Conservation (phyloP, 805 yeast species). For the Schwanniomyces yamadae region DNA sequence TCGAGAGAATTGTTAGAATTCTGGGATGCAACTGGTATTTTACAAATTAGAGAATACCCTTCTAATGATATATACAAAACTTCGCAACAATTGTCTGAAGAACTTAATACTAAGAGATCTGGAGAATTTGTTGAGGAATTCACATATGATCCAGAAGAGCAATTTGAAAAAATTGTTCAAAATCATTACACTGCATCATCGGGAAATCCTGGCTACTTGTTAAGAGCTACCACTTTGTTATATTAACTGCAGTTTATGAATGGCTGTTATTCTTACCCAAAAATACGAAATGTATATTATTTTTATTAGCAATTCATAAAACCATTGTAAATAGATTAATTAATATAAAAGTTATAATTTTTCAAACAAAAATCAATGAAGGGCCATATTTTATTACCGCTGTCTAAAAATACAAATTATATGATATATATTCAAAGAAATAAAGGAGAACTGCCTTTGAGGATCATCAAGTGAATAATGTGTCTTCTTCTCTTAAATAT, state of each 20-base stretch:
- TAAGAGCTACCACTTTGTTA: conserved; percentile 29
- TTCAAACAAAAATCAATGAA: neutral
- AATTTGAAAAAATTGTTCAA: conserved; percentile 29
- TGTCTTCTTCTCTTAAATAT: conserved; percentile 96
- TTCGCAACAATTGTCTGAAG: conserved; percentile 8
- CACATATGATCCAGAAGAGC: conserved; percentile 19
- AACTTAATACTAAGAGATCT: conserved; percentile 7
- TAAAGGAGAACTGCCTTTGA: neutral
- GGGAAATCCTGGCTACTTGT: conserved; percentile 40
- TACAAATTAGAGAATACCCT: conserved; percentile 34
- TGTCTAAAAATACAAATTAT: conserved; percentile 3
- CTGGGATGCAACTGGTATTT: conserved; percentile 31
- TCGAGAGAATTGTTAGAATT: conserved; percentile 30
- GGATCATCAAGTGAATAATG: conserved; percentile 67
- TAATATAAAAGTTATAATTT: neutral
- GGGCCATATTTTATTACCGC: conserved; percentile 1
- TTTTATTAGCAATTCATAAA: conserved; percentile 3
- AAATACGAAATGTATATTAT: conserved; percentile 2
- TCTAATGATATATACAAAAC: conserved; percentile 20
- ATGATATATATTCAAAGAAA: neutral
- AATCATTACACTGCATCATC: conserved; percentile 32
- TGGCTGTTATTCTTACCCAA: conserved; percentile 1
- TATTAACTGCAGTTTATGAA: conserved; percentile 13
- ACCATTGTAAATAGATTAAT: conserved; percentile 8
- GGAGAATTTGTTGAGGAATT: conserved; percentile 9